Conservation (phyloP, 2,329 filamentous ascomycete genomes). For the Polytolypa hystricis region DNA sequence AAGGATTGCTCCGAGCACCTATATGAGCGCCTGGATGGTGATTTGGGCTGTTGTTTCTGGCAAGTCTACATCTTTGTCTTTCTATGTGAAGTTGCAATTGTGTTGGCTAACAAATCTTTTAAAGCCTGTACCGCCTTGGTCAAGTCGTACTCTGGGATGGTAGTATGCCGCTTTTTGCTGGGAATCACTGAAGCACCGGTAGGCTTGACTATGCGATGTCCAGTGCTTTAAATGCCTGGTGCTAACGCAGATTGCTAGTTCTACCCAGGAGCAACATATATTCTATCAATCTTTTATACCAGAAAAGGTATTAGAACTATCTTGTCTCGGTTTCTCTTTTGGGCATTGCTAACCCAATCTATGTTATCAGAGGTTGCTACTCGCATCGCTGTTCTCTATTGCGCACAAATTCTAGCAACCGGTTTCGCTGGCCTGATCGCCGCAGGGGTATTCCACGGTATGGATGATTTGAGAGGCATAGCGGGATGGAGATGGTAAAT, state of each 20-base stretch:
- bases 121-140: slow-evolving; percentile 31
- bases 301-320: slow-evolving; percentile 40
- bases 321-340: slow-evolving; percentile 10
- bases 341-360: slow-evolving; percentile 13
- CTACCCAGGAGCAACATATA: slow-evolving; percentile 51
- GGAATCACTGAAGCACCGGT: slow-evolving; percentile 14
- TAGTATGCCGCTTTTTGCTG: slow-evolving; percentile 17
- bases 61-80: slow-evolving; percentile 14
- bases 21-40: slow-evolving; percentile 11
- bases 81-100: slow-evolving; percentile 11
- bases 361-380: slow-evolving; percentile 11
- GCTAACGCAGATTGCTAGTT: slow-evolving; percentile 26
- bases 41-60: slow-evolving; percentile 5
- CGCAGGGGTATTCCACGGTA: slow-evolving; percentile 15
- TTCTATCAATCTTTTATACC: slow-evolving; percentile 58
- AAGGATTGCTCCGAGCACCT: slow-evolving; percentile 11
- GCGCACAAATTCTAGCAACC: slow-evolving; percentile 13
- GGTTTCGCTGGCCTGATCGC: slow-evolving; percentile 14
- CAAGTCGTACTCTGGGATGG: slow-evolving; percentile 33
- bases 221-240: slow-evolving; percentile 27
- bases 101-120: slow-evolving; percentile 16
- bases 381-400: slow-evolving; percentile 13
- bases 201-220: slow-evolving; percentile 31
- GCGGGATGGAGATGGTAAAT: slow-evolving; percentile 41
- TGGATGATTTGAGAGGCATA: slow-evolving; percentile 21